Conservation (phyloP, 2,329 filamentous ascomycete species). For the Stagonosporopsis vannaccii region DNA sequence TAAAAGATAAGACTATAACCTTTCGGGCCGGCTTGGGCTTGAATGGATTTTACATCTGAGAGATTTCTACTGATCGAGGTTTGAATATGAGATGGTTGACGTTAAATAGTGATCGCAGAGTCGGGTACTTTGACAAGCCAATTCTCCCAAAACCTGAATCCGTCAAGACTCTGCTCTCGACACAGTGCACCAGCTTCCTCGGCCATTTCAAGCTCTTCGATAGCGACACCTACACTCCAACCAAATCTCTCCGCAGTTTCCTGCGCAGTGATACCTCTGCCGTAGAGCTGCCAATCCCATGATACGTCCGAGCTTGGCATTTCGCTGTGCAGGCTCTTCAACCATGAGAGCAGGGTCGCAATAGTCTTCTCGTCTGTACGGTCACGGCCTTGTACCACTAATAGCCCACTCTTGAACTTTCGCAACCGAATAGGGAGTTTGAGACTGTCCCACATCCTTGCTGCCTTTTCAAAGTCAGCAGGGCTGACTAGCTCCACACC, state of each 20-base stretch:
- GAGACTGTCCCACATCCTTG: constrained; percentile 84
- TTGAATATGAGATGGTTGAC: background rate
- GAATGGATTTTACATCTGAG: background rate
- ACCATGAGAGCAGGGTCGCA: constrained; percentile 76
- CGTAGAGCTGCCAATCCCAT: constrained; percentile 82
- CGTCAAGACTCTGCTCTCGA: constrained; percentile 90
- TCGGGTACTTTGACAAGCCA: constrained; percentile 43
- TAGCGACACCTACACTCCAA: constrained; percentile 96
- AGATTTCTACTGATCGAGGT: background rate
- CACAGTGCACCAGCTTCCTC: constrained; percentile 89
- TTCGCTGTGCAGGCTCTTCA: constrained; percentile 73
- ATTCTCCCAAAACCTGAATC: constrained; percentile 93
- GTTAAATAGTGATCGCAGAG: background rate
- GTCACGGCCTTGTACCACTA: constrained; percentile 89
- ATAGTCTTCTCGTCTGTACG: constrained; percentile 92
- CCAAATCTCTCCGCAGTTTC: constrained; percentile 89
- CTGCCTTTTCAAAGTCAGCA: constrained; percentile 88
- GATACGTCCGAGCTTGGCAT: constrained; percentile 69
- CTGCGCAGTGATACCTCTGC: constrained; percentile 86
- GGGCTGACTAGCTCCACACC: constrained; percentile 95
- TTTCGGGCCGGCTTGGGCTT: background rate
- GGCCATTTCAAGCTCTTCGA: constrained; percentile 95
- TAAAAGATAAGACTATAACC: background rate
- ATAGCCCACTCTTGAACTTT: constrained; percentile 90
- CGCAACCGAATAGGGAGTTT: constrained; percentile 85